Percentiles rank a stretch among this genome's conserved stretches.
Evolutionary conservation across 2,329 filamentous ascomycete species (phyloP).

Genomic region (Hansfordia pulvinata): DNA sequence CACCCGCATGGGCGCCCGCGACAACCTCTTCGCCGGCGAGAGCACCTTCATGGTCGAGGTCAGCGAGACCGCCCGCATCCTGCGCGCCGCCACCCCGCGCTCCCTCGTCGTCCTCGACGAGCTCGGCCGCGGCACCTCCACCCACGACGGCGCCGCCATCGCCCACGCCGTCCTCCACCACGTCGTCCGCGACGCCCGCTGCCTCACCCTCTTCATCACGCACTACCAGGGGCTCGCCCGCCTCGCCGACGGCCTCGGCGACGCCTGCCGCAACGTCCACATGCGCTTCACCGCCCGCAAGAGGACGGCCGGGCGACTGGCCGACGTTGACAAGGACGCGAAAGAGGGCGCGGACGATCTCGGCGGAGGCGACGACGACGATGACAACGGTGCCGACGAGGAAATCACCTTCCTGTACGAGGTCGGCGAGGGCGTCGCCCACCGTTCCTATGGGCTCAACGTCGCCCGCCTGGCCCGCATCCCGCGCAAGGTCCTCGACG

Average conservation of each 20-base stretch:
- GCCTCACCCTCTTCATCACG: conserved; percentile 89
- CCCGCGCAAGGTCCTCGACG: conserved; percentile 61
- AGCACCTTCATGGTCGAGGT: conserved; percentile 98
- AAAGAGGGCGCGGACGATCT: neutral
- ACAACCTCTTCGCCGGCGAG: conserved; percentile 92
- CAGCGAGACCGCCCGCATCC: conserved; percentile 79
- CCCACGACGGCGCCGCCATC: conserved; percentile 92
- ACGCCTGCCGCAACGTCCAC: conserved; percentile 71
- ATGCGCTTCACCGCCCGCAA: conserved; percentile 62
- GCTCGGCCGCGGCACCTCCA: conserved; percentile 83
- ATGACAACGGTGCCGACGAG: conserved; percentile 32
- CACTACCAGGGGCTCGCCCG: conserved; percentile 81
- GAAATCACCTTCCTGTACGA: conserved; percentile 94
- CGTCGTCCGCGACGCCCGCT: conserved; percentile 59
- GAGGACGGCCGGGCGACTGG: conserved; percentile 2
- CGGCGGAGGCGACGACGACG: conserved; percentile 3
- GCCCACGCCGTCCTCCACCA: conserved; percentile 83
- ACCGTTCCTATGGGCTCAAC: conserved; percentile 88
- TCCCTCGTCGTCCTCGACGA: conserved; percentile 89
- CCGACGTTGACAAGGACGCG: neutral
- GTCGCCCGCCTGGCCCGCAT: conserved; percentile 79
- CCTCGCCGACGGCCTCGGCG: conserved; percentile 54
- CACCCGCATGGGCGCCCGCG: conserved; percentile 89
- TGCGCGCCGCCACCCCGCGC: conserved; percentile 75
- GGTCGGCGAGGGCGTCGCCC: conserved; percentile 78